phyloP scores from a whole-genome alignment of 495 filamentous ascomycete genomes.

The Podospora tetraspora region DNA sequence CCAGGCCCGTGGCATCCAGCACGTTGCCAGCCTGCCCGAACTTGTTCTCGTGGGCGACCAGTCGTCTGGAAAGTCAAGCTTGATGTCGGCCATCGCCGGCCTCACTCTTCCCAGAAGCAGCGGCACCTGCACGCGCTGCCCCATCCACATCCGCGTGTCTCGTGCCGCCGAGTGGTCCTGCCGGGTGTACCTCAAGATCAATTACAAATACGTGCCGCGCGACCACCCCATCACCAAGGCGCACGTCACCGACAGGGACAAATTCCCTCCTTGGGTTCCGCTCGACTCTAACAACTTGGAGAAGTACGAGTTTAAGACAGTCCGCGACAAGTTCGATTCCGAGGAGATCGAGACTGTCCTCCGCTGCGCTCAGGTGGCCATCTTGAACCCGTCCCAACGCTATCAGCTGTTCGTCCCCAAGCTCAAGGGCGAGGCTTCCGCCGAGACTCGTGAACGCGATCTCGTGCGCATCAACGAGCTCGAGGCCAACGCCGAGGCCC shows the following conservation, averaged over 20 bases:
- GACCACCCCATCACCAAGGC: constrained; percentile 26
- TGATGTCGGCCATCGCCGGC: constrained; percentile 76
- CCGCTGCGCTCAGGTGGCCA: constrained; percentile 65
- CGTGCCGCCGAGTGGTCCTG: constrained; percentile 58
- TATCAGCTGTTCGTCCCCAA: constrained; percentile 47
- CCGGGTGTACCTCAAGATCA: constrained; percentile 52
- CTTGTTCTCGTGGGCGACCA: constrained; percentile 79
- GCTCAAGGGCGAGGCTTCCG: constrained; percentile 20
- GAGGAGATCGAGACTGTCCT: constrained; percentile 54
- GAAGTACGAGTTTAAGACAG: constrained; percentile 39
- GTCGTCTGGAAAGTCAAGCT: constrained; percentile 69
- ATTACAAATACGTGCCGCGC: constrained; percentile 46
- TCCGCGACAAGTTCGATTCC: constrained; percentile 35
- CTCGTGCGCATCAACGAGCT: constrained; percentile 27
- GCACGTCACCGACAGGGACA: constrained; percentile 37
- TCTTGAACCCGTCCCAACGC: constrained; percentile 52
- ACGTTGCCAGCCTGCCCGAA: constrained; percentile 61
- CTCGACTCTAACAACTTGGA: constrained; percentile 17
- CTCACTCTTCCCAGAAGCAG: constrained; percentile 65
- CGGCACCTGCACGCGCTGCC: constrained; percentile 71
- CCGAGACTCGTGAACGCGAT: constrained; percentile 31
- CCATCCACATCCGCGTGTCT: constrained; percentile 68
- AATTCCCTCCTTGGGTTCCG: constrained; percentile 43
- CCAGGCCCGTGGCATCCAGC: constrained; percentile 43
- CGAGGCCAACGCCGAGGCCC: constrained; percentile 40